Evolutionary conservation across 768 basidiomycete genomes (phyloP).

Genomic region (Termitomyces sp.): DNA sequence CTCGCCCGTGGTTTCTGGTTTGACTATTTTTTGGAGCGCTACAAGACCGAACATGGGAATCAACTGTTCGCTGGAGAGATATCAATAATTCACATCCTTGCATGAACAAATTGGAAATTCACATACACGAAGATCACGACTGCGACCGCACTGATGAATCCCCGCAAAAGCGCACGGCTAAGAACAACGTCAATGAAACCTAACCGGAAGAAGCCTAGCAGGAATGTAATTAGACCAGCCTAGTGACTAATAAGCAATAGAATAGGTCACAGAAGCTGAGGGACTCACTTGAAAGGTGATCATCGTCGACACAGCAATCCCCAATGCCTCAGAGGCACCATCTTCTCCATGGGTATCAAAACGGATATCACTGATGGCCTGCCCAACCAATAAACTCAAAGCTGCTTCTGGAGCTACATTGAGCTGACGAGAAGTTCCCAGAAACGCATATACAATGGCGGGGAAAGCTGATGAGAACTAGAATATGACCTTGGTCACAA

Average conservation of each 20-base stretch:
- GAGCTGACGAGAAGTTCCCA: slow-evolving; percentile 79
- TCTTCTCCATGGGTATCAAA: slow-evolving; percentile 38
- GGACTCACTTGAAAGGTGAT: slow-evolving; percentile 73
- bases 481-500: background rate
- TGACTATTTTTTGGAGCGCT: slow-evolving; percentile 41
- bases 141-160: slow-evolving; percentile 82
- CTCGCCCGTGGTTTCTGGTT: slow-evolving; percentile 65
- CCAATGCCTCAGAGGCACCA: slow-evolving; percentile 41
- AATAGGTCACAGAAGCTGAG: background rate
- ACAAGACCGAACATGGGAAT: slow-evolving; percentile 87
- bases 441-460: slow-evolving; percentile 82
- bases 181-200: slow-evolving; percentile 94
- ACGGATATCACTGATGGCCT: slow-evolving; percentile 70
- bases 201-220: slow-evolving; percentile 81
- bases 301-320: slow-evolving; percentile 67
- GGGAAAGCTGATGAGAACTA: slow-evolving; percentile 85
- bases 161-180: slow-evolving; percentile 80
- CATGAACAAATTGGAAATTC: background rate
- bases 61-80: slow-evolving; percentile 61
- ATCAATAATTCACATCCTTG: background rate
- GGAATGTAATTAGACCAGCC: slow-evolving; percentile 82
- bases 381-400: slow-evolving; percentile 80
- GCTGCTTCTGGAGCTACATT: slow-evolving; percentile 90
- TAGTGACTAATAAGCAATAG: slow-evolving; percentile 19
- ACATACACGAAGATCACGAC: slow-evolving; percentile 80